Base-by-base conservation (phyloP, 2,329 filamentous ascomycete genomes). In the Capronia coronata region DNA sequence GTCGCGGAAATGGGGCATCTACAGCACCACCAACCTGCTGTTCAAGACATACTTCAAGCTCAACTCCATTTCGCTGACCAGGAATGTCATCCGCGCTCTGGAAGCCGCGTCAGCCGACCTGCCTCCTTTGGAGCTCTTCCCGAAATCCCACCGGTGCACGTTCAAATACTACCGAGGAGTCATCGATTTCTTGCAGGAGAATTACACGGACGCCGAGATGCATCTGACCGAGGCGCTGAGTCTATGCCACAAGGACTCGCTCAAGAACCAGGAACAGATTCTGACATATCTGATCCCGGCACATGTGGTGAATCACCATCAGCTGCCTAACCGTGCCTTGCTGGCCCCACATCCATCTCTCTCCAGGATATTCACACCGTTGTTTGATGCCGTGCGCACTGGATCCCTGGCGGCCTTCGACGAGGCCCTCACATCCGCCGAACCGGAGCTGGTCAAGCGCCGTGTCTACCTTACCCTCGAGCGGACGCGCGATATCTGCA, bases 41-140 rank as follows among this genome's bases (percentile, higher is more conserved):
- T 98, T 98, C 79, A 97, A 97, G 70, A 97, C 90, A 1, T 96
- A 97, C 68, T 98, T 98, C 74, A 94, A 78, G 72, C 75, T 97
- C 56, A 95, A 94, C 69, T 87, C 86, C 27, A 84, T 94, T 49
- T 83, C 82, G n/a, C 74, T 97, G 16, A 94, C 84, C 14, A 89
- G 93, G 65, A 96, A 93, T 58, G 84, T 97, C 43, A 75, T 98
- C 40, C 87, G 84, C 59, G 89, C 88, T 0, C 75, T 98, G 41
- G 77, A 83, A 40, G 90, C 89, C 10, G 84, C 86, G 47, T 74
- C 75, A 52, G 78, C 80, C 38, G 91, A 98, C 61, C 84, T 98
- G 72, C 93, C 93, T 0, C 73, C 79, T 0, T 74, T 96, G 23
- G 77, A 84, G 13, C 74, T 78, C 11, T 98, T 95, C 61, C 91